Conservation (phyloP, 1,139 yeast species). For the Taphrina communis region DNA sequence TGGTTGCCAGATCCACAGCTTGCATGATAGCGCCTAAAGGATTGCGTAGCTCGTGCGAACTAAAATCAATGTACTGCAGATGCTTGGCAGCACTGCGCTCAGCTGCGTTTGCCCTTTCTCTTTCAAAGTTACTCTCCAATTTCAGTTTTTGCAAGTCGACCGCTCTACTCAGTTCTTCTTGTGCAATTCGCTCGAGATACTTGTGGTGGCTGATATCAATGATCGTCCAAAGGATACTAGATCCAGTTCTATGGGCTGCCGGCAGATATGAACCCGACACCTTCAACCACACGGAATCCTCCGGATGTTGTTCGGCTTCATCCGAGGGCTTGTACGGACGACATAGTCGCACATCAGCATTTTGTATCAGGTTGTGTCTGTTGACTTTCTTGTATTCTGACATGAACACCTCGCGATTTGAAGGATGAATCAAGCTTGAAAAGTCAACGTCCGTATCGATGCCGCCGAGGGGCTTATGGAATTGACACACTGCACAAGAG, state of each 20-base stretch:
- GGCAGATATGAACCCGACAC: constrained; percentile 16
- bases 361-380: constrained; percentile 5
- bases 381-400: neutral
- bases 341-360: constrained; percentile 3
- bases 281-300: constrained; percentile 15
- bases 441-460: neutral
- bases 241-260: neutral
- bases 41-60: constrained; percentile 46
- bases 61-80: constrained; percentile 46
- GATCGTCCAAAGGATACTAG: constrained; percentile 8
- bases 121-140: constrained; percentile 46
- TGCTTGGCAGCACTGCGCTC: constrained; percentile 40
- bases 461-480: constrained; percentile 1
- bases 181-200: constrained; percentile 5
- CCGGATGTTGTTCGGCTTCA: neutral
- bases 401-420: neutral
- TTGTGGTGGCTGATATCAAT: constrained; percentile 13
- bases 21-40: constrained; percentile 44
- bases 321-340: constrained; percentile 12
- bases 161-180: constrained; percentile 5
- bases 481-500: constrained; percentile 1
- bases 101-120: constrained; percentile 42
- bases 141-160: constrained; percentile 43
- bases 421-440: neutral
- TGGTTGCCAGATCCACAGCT: constrained; percentile 37